Base-by-base conservation (phyloP, 2,329 filamentous ascomycete species). In the Trichoderma sp. region DNA sequence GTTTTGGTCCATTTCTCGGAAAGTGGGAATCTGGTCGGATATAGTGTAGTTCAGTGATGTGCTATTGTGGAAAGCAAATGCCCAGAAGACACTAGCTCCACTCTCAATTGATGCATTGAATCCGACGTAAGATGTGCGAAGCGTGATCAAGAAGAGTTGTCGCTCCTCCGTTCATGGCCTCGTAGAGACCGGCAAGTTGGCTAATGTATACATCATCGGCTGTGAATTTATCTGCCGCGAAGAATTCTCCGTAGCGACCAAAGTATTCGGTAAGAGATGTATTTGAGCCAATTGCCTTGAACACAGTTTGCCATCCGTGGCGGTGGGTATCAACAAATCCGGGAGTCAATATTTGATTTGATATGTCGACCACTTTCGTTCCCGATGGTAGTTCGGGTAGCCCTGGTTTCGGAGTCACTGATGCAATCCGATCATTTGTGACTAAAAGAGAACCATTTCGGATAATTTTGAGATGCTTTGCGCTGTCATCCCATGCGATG, bases 241-340 rank as follows among this genome's bases (percentile, higher is more conserved):
- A 76, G 8, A 71, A 78, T 54, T 79, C 76, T 37, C 78, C 76
- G 65, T 80, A 83, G 9, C 80, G 78, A 37, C 64, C 61, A 42
- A 86, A 79, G 73, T 86, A 87, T 54, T 84, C 79, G 5, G 80
- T 74, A 17, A 86, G 74, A 0, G 79, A 84, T 0, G 82, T 83
- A 71, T 88, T 86, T 8, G 84, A 82, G 1, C 70, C 82, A 1
- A 88, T 71, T 0, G 85, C 86, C 71, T 84, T 85, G 71, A 82
- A 81, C 10, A 79, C 83, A 0, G 86, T 87, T 71, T 87, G 84
- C 86, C 85, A 87, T 0, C 81, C 79, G 69, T 86, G 84, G 1
- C 82, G 81, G 70, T 88, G 86, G 0, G 84, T 87, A 73, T 87
- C 83, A 67, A 88, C 78, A 73, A 88, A 87, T 9, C 86, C 85